phyloP scores from a whole-genome alignment of 139 green algal genomes.

The Chlorella sp. region DNA sequence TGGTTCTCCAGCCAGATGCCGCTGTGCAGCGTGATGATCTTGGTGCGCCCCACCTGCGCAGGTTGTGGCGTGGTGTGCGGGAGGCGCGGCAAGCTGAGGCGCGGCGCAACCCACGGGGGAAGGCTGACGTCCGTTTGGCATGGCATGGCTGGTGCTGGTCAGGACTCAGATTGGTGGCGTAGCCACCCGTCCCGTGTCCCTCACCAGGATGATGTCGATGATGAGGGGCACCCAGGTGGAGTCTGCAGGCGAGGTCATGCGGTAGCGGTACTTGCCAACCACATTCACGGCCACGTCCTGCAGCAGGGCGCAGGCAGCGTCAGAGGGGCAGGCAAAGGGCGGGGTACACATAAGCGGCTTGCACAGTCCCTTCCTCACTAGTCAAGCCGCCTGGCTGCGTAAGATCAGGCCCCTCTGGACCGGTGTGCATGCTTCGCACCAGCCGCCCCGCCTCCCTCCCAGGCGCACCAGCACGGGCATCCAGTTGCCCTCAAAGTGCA shows the following conservation, averaged over 20 bases:
- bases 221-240: constrained; percentile 70
- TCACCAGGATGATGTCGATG: constrained; percentile 86
- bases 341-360: no score
- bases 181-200: background rate
- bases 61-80: background rate
- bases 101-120: no score
- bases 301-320: background rate
- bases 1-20: constrained; percentile 79
- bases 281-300: constrained; percentile 76
- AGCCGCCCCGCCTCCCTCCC: no score
- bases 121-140: no score
- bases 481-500: constrained; percentile 90
- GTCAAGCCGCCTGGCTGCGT: no score
- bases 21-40: constrained; percentile 84
- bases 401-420: no score
- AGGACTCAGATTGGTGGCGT: no score
- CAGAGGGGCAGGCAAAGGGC: no score
- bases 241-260: constrained; percentile 68
- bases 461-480: constrained; percentile 76
- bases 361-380: no score
- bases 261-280: constrained; percentile 93
- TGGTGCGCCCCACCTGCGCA: constrained; percentile 57
- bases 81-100: background rate
- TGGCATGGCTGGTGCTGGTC: no score
- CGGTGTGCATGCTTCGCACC: no score